Base-by-base conservation (phyloP, 2,329 filamentous ascomycete species). In the Sphaceloma murrayae region DNA sequence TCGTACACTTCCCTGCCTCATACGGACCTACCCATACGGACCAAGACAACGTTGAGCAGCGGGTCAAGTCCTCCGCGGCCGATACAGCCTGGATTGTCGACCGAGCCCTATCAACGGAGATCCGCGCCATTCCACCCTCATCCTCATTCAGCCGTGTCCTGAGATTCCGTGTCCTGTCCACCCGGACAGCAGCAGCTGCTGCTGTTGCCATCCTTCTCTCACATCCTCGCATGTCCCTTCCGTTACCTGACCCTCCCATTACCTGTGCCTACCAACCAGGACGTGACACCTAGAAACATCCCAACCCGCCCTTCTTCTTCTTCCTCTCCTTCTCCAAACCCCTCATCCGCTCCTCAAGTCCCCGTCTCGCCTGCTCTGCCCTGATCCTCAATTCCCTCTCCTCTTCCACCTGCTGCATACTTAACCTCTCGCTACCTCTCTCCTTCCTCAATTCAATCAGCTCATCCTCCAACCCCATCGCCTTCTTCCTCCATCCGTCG, bases 261-360 rank as follows among this genome's bases (percentile, higher is more conserved):
- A 53, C 48, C 49, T n/a, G n/a, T n/a, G n/a, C n/a, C n/a, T n/a
- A n/a, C n/a, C n/a, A n/a, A n/a, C n/a, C n/a, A n/a, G n/a, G n/a
- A n/a, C n/a, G n/a, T n/a, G n/a, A n/a, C n/a, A n/a, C n/a, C 56
- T 86, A 95, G 72, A 98, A 98, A 75, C 91, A 98, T 70, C 95
- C 96, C 65, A 98, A 74, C 54, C 83, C 88, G 57, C 82, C 79
- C 75, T 94, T 94, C 75, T 89, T 94, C 72, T 93, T 91, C 69
- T 84, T 82, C 66, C 81, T 88, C 62, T 91, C 82, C 47, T 84
- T 81, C 58, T 89, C 87, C 80, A 98, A 62, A 45, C 67, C 65
- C 34, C 60, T 60, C 69, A 72, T 98, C 46, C 89, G 78, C 68
- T 94, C 86, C 67, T 98, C 89, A 18, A 98, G 75, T 57, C 94